A percentile compares a stretch with the other conserved stretches of the same genome.
phyloP scores from a whole-genome alignment of 768 basidiomycete species.

The Lactifluus pinguis region DNA sequence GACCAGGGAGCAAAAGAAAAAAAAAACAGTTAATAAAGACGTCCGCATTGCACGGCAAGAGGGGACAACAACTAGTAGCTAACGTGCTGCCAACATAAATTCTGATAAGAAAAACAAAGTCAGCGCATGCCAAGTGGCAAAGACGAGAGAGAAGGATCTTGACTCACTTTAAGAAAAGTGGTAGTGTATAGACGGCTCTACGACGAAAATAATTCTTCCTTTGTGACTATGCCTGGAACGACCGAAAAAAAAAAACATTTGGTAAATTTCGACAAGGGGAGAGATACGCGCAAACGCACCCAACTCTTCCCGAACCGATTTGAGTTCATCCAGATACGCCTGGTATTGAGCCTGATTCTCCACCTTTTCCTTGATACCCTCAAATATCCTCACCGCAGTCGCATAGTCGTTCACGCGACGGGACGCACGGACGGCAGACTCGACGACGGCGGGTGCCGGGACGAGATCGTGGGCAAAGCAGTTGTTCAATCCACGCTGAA shows the following conservation, averaged over 20 bases:
- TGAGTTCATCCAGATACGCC: conserved; percentile 87
- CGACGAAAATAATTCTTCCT: conserved; percentile 54
- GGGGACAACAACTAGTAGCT: conserved; percentile 10
- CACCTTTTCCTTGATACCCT: conserved; percentile 94
- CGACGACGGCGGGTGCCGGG: conserved; percentile 72
- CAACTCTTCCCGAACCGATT: conserved; percentile 81
- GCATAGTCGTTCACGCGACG: conserved; percentile 94
- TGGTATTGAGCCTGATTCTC: conserved; percentile 96
- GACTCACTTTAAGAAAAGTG: background rate
- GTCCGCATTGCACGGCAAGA: conserved; percentile 1
- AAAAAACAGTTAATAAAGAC: conserved; percentile 7
- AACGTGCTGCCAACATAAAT: conserved; percentile 7
- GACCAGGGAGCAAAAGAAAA: background rate
- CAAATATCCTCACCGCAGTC: conserved; percentile 92
- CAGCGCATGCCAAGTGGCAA: background rate
- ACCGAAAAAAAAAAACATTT: too few species aligned
- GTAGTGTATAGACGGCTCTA: conserved; percentile 24
- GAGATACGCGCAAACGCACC: conserved; percentile 39
- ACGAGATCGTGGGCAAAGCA: conserved; percentile 99
- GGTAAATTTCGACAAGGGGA: background rate
- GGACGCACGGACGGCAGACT: conserved; percentile 80
- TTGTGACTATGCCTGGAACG: conserved; percentile 47
- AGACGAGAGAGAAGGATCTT: background rate
- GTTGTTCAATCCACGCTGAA: conserved; percentile 98
- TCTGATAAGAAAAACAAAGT: background rate